Evolutionary conservation across 1,284 basidiomycete genomes (phyloP).

Genomic region (Coniophora puteana): DNA sequence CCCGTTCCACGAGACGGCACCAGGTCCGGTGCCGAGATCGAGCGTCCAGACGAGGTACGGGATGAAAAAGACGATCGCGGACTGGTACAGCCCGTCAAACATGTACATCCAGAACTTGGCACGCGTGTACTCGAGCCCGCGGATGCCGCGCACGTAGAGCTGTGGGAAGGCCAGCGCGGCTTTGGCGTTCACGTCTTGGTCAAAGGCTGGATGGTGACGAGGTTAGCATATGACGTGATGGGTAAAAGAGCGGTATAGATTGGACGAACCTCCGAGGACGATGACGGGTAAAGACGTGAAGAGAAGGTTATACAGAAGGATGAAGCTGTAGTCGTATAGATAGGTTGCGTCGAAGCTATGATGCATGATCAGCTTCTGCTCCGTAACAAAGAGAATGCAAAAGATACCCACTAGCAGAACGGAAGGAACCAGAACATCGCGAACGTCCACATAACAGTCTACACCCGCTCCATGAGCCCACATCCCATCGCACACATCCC

Average conservation of each 20-base stretch:
- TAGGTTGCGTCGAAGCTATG: constrained; percentile 90
- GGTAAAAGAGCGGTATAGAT: background rate
- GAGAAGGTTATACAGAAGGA: constrained; percentile 86
- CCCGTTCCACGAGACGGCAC: constrained; percentile 70
- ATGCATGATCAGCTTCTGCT: constrained; percentile 11
- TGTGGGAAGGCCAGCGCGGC: constrained; percentile 91
- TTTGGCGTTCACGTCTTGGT: constrained; percentile 92
- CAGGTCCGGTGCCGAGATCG: too few species aligned
- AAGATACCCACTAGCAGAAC: constrained; percentile 72
- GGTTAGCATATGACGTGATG: constrained; percentile 8
- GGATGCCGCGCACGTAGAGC: constrained; percentile 90
- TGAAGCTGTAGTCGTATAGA: constrained; percentile 94
- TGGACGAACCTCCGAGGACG: constrained; percentile 72
- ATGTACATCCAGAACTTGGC: constrained; percentile 94
- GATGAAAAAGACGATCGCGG: constrained; percentile 86
- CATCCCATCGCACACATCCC: background rate
- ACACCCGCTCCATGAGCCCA: constrained; percentile 8
- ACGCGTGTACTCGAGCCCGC: constrained; percentile 90
- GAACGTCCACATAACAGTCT: constrained; percentile 91
- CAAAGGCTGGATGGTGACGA: constrained; percentile 61
- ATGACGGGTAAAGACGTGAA: constrained; percentile 96
- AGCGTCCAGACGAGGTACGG: constrained; percentile 78
- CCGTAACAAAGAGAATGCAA: constrained; percentile 1
- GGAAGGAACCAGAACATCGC: constrained; percentile 94
- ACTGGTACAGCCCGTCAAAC: constrained; percentile 93